Evolutionary conservation across 2,329 filamentous ascomycete genomes (phyloP), one percentile per base, ranked within the genome.

Genomic region (Alternaria arborescens): DNA sequence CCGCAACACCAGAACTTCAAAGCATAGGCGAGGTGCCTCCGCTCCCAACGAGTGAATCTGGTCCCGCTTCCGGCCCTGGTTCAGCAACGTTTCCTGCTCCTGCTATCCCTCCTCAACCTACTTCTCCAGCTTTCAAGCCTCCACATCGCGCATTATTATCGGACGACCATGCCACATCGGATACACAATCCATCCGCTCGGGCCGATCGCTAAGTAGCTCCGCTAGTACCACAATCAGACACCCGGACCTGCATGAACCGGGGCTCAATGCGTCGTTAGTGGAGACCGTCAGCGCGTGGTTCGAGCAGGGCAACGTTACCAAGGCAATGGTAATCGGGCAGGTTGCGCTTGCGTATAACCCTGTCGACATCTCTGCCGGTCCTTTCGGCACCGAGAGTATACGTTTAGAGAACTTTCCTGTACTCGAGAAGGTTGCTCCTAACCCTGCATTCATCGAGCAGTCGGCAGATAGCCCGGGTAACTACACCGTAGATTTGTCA

Each of bases 131-230:
- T 11, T 77, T 79, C 53, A 78, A 76, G 55, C 62, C 73, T 47
- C 65, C 70, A 6, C 75, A 78, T 55, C 64, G 76, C n/a, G 68
- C 69, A 4, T 59, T 77, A 32, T 67, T 81, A n/a, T 75, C 73
- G 6, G 74, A 80, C 4, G 80, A 93, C 16, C 89, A 91, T 75
- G 81, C 85, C 53, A 57, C 81, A 74, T 96, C 93, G 1, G 95
- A 99, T 77, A 93, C 92, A 3, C 93, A 94, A 57, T 98, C 95
- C 1, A 90, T 98, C 61, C 90, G 94, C 50, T 99, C 95, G 3
- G 91, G 91, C 2, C 91, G 92, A 65, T 97, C 93, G 2, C 81
- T 94, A 42, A 89, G 88, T 62, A 88, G 84, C 67, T 88, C 88
- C 44, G 82, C 90, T 43, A 87, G 91, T 67, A 75, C 74, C 36